Evolutionary conservation across 228 moss, liverwort and hornwort genomes (phyloP), one percentile per base, ranked within the genome.

Genomic region (Sphagnum fallax): DNA sequence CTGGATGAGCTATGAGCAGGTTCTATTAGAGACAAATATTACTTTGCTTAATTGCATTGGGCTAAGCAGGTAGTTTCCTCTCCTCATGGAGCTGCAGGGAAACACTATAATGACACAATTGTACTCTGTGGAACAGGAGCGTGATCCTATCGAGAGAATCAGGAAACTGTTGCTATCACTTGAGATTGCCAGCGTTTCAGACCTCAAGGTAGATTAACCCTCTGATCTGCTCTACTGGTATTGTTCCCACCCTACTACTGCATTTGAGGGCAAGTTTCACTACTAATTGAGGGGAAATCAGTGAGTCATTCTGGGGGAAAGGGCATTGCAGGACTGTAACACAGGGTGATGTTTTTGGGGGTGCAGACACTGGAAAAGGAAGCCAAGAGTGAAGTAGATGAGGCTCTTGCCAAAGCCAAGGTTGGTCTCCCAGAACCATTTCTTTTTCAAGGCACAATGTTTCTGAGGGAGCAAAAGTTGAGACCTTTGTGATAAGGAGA

Each of bases 131-230:
- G 14, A 65, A 5, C 91, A 93, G 89, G 98, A 92, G 67, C 88
- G 98, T 16, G 98, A 98, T 74, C 90, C 90, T 47, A 89, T 98
- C 7, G 98, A 98, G 78, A 86, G 98, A 84, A 98, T 98, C 16
- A 89, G 93, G 81, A 98, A 98, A 65, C 79, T 98, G 69, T 64
- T 98, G 67, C 69, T 98, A 72, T 79, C 93, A 13, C 77, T 82
- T 59, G 81, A 90, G 62, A 89, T 98, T 65, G 89, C 85, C 32
- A 78, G 91, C 5, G 91, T 86, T 68, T 85, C 85, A 12, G 98
- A 93, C 48, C 75, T 98, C 70, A 98, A 88, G 85, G 87, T 82
- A 60, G 4, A 11, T 15, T 47, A 6, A 8, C 47, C 11, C 8
- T 69, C 69, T 69, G 14, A 49, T 10, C 50, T 51, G n/a, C 47